A percentile compares a stretch with the other conserved stretches of the same genome.
Evolutionary conservation across 495 filamentous ascomycete genomes (phyloP).

Genomic region (Lasiosphaeria miniovina): DNA sequence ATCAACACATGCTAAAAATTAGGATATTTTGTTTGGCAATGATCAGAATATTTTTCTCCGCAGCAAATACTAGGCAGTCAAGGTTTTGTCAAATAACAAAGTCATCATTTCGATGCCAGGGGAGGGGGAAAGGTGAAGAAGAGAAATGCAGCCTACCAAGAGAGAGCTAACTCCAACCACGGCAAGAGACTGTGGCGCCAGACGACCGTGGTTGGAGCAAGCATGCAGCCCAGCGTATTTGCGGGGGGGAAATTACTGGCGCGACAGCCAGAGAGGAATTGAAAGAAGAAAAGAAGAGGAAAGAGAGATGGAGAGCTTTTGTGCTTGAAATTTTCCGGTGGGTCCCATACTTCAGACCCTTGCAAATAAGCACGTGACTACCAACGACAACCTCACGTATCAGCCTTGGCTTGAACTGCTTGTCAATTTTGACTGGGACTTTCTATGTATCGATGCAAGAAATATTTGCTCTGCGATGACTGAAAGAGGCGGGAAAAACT

Average conservation of each 20-base stretch:
- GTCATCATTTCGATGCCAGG: conserved; percentile 17
- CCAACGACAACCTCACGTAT: too few relatives aligned
- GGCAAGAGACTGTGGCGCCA: not conserved
- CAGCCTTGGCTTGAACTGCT: too few relatives aligned
- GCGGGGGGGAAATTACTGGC: not conserved
- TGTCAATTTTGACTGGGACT: too few relatives aligned
- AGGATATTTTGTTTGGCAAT: not conserved
- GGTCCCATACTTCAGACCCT: too few relatives aligned
- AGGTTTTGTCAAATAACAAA: conserved; percentile 32
- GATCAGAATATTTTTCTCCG: conserved; percentile 16
- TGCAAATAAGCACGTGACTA: too few relatives aligned
- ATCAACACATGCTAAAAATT: not conserved
- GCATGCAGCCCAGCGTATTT: not conserved
- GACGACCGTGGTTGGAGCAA: not conserved
- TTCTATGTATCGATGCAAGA: too few relatives aligned
- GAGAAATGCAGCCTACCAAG: not conserved
- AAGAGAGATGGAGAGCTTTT: too few relatives aligned
- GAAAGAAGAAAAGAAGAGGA: too few relatives aligned
- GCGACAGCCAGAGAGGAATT: not conserved
- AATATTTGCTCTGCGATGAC: too few relatives aligned
- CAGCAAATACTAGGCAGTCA: conserved; percentile 33
- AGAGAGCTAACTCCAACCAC: not conserved
- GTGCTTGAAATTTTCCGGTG: too few relatives aligned
- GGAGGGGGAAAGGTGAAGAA: not conserved
- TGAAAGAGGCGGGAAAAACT: too few relatives aligned